A percentile compares a stretch with the other conserved stretches of the same genome.
Evolutionary conservation across 768 basidiomycete genomes (phyloP).

Genomic region (Lentinula sp.): DNA sequence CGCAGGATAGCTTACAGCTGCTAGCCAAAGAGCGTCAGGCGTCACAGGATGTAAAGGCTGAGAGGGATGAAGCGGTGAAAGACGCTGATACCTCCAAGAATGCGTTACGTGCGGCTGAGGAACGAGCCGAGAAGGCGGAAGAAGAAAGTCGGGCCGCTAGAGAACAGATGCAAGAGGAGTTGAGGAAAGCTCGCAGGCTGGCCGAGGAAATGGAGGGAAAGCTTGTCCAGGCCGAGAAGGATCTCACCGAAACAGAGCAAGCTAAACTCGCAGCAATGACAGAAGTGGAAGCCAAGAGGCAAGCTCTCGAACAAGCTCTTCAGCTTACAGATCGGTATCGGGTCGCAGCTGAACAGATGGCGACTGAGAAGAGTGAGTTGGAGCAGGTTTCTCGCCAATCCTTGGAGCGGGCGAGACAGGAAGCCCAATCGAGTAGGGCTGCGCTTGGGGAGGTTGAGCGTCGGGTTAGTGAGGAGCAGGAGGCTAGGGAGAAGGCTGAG

Average conservation of each 20-base stretch:
- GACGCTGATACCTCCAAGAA: background rate
- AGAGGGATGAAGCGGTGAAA: background rate
- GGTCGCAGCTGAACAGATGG: background rate
- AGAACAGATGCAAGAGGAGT: background rate
- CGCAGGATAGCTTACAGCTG: background rate
- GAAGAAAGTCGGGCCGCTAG: background rate
- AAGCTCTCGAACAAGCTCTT: background rate
- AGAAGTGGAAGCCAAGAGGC: background rate
- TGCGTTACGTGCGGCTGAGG: background rate
- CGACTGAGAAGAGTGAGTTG: background rate
- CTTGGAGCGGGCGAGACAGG: background rate
- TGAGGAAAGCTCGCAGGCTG: background rate
- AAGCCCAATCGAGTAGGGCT: background rate
- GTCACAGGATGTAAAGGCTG: background rate
- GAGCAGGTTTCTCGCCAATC: background rate
- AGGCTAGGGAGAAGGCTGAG: background rate
- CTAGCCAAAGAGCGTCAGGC: background rate
- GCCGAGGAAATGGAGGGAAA: background rate
- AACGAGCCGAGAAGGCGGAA: background rate
- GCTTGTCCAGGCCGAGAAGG: background rate
- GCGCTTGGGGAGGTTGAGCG: background rate
- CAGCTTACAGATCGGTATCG: background rate
- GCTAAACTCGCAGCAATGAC: background rate
- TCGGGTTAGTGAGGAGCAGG: background rate
- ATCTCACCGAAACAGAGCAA: background rate